A percentile compares a stretch with the other conserved stretches of the same genome.
Evolutionary conservation across 257 asterid genomes (phyloP).

Genomic region (Capsicum rhomboideum): DNA sequence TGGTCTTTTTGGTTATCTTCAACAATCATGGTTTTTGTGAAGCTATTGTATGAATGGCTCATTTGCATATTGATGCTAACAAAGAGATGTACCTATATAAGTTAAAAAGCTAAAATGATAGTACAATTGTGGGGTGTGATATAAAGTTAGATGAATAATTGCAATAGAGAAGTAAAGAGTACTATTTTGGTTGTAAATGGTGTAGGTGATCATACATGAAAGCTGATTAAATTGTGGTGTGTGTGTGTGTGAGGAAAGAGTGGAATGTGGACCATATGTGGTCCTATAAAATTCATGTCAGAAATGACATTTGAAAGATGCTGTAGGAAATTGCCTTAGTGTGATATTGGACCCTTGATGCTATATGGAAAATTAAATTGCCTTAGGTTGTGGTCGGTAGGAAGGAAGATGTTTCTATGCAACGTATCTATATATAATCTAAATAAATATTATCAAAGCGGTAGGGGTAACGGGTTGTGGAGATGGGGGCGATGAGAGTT

Average conservation of each 20-base stretch:
- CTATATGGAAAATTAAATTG: too few relatives aligned
- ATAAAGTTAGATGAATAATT: not conserved
- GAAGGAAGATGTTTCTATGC: too few relatives aligned
- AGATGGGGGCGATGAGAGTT: too few relatives aligned
- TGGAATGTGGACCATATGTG: constrained; percentile 2
- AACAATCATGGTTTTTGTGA: not conserved
- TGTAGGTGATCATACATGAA: not conserved
- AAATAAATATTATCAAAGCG: too few relatives aligned
- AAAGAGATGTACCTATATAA: not conserved
- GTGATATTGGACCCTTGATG: not conserved
- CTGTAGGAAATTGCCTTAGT: not conserved
- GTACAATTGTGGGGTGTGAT: not conserved
- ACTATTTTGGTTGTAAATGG: not conserved
- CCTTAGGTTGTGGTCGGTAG: too few relatives aligned
- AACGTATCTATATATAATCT: too few relatives aligned
- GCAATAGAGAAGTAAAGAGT: not conserved
- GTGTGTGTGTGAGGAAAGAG: not conserved
- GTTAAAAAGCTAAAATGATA: not conserved
- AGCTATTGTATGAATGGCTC: not conserved
- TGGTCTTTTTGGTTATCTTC: not conserved
- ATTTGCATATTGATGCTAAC: not conserved
- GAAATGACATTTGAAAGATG: not conserved
- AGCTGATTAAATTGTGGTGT: not conserved
- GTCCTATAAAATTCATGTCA: not conserved
- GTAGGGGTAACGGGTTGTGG: too few relatives aligned